phyloP scores from a whole-genome alignment of 441 rosid species.

The Erodium chrysanthum region DNA sequence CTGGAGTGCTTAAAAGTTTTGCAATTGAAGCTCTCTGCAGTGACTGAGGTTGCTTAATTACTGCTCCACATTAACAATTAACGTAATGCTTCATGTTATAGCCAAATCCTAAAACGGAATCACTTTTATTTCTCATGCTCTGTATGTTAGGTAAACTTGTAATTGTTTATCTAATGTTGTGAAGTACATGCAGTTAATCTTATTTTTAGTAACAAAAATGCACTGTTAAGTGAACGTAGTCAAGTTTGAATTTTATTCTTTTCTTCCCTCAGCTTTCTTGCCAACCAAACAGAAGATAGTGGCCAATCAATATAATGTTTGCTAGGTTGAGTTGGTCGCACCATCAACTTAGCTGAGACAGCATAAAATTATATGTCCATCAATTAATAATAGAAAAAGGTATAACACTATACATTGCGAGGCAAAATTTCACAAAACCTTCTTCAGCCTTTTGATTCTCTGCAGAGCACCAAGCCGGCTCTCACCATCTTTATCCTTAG shows the following conservation, averaged over 20 bases:
- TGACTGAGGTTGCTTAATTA: constrained; percentile 11
- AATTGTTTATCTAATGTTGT: neutral
- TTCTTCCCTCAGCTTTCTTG: neutral
- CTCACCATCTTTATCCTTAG: constrained; percentile 30
- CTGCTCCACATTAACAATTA: neutral
- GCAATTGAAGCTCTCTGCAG: constrained; percentile 49
- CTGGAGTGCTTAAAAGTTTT: constrained; percentile 32
- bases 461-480: constrained; percentile 68
- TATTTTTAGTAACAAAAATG: neutral
- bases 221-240: neutral
- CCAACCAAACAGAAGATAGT: neutral
- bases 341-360: too few relatives aligned
- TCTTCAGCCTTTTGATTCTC: constrained; percentile 68
- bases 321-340: too few relatives aligned
- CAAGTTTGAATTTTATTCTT: neutral
- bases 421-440: constrained; percentile 20
- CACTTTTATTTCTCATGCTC: neutral
- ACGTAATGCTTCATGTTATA: neutral
- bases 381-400: too few relatives aligned
- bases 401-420: too few relatives aligned
- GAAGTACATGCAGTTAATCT: neutral
- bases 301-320: too few relatives aligned
- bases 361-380: too few relatives aligned
- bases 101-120: neutral
- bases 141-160: neutral